phyloP scores from a whole-genome alignment of 2,329 filamentous ascomycete species.

The Cercospora sp. region DNA sequence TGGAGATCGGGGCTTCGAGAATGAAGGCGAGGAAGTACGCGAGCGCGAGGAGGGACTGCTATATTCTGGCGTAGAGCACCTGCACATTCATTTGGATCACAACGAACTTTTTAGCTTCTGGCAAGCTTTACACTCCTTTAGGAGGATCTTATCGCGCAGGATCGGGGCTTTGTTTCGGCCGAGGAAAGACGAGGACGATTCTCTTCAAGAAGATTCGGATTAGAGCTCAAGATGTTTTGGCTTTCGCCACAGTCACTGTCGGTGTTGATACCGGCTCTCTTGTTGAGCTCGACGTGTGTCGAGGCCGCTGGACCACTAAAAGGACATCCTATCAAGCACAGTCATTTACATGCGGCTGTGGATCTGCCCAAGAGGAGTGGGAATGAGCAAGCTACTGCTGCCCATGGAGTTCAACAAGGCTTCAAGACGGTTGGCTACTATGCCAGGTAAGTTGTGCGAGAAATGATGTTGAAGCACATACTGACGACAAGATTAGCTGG shows the following conservation, averaged over 20 bases:
- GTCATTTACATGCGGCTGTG: constrained; percentile 18
- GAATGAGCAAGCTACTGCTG: constrained; percentile 2
- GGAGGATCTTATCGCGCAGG: not conserved
- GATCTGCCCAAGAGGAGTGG: constrained; percentile 3
- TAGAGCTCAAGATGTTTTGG: not conserved
- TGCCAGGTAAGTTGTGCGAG: constrained; percentile 52
- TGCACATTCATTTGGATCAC: constrained; percentile 1
- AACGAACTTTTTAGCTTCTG: constrained; percentile 8
- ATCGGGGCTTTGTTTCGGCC: not conserved
- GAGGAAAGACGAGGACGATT: not conserved
- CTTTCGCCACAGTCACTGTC: not conserved
- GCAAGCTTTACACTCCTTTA: constrained; percentile 10
- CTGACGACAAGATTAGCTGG: constrained; percentile 27
- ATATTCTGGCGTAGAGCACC: constrained; percentile 1
- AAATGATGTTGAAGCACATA: not conserved
- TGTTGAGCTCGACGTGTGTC: constrained; percentile 8
- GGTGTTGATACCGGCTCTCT: not conserved
- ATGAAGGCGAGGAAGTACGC: not conserved
- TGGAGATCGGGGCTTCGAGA: not conserved
- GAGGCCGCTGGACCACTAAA: constrained; percentile 3
- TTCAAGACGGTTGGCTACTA: constrained; percentile 72
- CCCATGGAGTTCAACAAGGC: constrained; percentile 38
- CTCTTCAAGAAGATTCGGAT: not conserved
- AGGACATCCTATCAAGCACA: constrained; percentile 16
- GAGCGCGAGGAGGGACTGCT: not conserved